These are phyloP conservation scores for Suillus decipiens DNA, from an alignment of 768 basidiomycete genomes.

Conservation along the genomic window DNA sequence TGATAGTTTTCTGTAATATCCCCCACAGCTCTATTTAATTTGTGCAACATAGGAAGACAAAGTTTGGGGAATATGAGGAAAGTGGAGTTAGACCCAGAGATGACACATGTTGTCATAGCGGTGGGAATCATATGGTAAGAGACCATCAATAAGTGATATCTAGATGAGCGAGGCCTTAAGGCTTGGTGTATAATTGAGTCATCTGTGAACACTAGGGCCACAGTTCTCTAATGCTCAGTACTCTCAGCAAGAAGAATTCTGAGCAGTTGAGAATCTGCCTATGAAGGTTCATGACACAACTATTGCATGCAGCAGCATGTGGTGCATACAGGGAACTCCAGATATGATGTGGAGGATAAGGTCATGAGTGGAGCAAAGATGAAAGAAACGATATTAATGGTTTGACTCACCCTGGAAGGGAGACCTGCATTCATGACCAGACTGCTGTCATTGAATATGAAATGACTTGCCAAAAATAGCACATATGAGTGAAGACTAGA, in stretches of 20 bases:
- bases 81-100: neutral
- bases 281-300: neutral
- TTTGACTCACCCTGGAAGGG: neutral
- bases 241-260: neutral
- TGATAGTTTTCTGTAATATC: too few relatives aligned
- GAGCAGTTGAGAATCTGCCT: neutral
- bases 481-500: neutral
- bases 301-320: neutral
- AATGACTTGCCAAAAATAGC: neutral
- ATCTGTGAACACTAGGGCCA: neutral
- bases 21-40: too few relatives aligned
- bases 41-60: too few relatives aligned
- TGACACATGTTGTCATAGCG: neutral
- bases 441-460: neutral
- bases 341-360: neutral
- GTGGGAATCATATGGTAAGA: neutral
- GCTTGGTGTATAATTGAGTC: neutral
- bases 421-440: neutral
- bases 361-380: constrained; percentile 4
- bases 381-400: neutral
- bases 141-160: neutral
- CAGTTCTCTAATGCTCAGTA: neutral
- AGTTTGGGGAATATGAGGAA: neutral
- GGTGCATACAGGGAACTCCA: neutral
- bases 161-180: neutral